Base-by-base conservation (phyloP, 768 basidiomycete species). In the Harrya chromipes region DNA sequence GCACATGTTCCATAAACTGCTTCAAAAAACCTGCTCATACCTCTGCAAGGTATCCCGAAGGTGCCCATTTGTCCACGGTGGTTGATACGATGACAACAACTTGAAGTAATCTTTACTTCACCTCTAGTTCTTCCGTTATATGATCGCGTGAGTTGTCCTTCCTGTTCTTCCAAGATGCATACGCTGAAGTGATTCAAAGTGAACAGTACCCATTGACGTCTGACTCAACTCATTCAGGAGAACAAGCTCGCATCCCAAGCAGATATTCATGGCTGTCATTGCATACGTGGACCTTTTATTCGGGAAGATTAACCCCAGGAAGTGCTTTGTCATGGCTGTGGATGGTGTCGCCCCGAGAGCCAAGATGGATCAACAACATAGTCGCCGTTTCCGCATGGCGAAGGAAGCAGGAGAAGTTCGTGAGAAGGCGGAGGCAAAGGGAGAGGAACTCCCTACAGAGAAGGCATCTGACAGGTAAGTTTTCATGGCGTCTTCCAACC, bases 351-450 rank as follows among this genome's bases (percentile, higher is more conserved):
- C 95, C 0, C 95, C 95, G 4, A 76, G 95, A 40, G 95, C 95
- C 29, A 98, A 99, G 79, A 97, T 97, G 95, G 98, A 99, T 66
- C 95, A 98, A 70, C 95, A 98, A 65, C 84, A 95, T 17, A 86
- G 88, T 65, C 77, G 95, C 34, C 83, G 94, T 40, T 99, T 98
- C 74, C 76, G 95, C 48, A 93, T 94, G 0, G 94, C 94, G 7
- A 92, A 88, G 71, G 95, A 97, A 68, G 90, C 87, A 3, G 86
- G 79, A 58, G 93, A 98, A 67, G 72, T 88, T 31, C 74, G 86
- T 50, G 90, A 91, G 70, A 91, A 88, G 72, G 97, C 95, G 2
- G 79, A 83, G 66, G 73, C 79, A 43, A 92, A 90, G 57, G 95
- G 97, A 36, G 94, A 97, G 74, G 83, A 87, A 61, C 66, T 98